These are phyloP conservation scores for Xylaria digitata DNA, from an alignment of 2,329 filamentous ascomycete genomes.

Conservation along the genomic window DNA sequence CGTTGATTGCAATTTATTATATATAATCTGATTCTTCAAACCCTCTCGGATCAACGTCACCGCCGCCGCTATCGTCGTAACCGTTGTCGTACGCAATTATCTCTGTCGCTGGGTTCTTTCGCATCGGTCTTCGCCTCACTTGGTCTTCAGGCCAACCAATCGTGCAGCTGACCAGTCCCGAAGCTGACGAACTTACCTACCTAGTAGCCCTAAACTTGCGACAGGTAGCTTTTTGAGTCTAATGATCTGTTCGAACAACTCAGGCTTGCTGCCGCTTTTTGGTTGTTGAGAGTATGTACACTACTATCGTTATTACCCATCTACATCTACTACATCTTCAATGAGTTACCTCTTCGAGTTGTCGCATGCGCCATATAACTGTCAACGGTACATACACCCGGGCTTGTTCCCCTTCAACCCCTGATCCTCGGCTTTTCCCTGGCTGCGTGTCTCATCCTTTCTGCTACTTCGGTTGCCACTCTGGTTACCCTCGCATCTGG, in stretches of 20 bases:
- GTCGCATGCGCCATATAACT: slow-evolving; percentile 2
- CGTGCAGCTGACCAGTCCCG: slow-evolving; percentile 19
- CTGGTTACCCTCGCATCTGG: neutral
- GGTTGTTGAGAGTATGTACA: slow-evolving; percentile 27
- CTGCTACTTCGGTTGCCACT: slow-evolving; percentile 9
- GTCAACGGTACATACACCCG: neutral
- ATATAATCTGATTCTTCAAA: neutral
- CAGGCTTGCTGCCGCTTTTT: neutral
- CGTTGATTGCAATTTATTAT: neutral
- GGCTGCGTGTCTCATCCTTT: slow-evolving; percentile 28
- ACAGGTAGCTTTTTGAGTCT: neutral
- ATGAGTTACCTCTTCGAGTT: neutral
- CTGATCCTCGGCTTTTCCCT: slow-evolving; percentile 27
- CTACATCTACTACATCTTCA: neutral
- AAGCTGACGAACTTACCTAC: slow-evolving; percentile 23
- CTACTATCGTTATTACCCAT: neutral
- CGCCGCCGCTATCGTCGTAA: neutral
- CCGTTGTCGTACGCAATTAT: neutral
- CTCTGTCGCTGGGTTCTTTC: neutral
- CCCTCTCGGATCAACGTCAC: slow-evolving; percentile 7
- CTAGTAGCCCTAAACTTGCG: slow-evolving; percentile 7
- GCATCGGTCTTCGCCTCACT: slow-evolving; percentile 9
- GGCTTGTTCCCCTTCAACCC: slow-evolving; percentile 16
- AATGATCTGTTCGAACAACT: slow-evolving; percentile 10
- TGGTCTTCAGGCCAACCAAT: slow-evolving; percentile 27